Percentiles rank a stretch among this genome's conserved stretches.
Conservation (phyloP, 805 yeast species). For the Kluyveromyces aestuarii region DNA sequence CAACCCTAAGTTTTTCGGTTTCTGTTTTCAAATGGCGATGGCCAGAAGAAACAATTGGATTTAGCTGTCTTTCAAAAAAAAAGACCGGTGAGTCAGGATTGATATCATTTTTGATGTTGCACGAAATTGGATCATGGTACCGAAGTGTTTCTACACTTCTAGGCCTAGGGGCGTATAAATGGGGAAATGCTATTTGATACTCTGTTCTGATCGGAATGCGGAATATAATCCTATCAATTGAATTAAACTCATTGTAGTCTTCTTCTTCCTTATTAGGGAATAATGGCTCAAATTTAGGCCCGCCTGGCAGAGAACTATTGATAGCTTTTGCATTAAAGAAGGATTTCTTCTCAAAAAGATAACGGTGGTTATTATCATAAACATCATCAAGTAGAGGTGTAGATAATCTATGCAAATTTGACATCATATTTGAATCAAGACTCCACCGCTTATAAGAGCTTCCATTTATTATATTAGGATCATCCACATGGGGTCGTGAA, state of each 20-base stretch:
- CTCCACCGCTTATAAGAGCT: constrained; percentile 70
- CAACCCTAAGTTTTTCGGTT: constrained; percentile 29
- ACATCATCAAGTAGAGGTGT: constrained; percentile 60
- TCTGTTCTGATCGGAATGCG: constrained; percentile 73
- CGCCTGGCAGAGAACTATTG: constrained; percentile 84
- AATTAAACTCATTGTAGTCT: constrained; percentile 84
- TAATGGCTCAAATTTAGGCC: constrained; percentile 90
- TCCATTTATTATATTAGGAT: constrained; percentile 50
- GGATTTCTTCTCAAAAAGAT: constrained; percentile 68
- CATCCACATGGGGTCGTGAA: constrained; percentile 59
- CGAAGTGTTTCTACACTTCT: constrained; percentile 50
- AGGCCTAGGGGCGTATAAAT: constrained; percentile 69
- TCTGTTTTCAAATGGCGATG: constrained; percentile 8
- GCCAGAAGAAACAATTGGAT: constrained; percentile 40
- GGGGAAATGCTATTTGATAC: constrained; percentile 80
- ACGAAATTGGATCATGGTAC: constrained; percentile 57
- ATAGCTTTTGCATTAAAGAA: constrained; percentile 88
- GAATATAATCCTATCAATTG: constrained; percentile 79
- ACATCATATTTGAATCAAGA: constrained; percentile 50
- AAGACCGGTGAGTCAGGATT: constrained; percentile 49
- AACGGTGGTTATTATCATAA: constrained; percentile 49
- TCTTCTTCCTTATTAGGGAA: constrained; percentile 59
- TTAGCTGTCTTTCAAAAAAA: constrained; percentile 41
- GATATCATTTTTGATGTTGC: constrained; percentile 35
- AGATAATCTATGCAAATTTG: constrained; percentile 56